These are phyloP conservation scores for Puccinia coronata DNA, from an alignment of 1,284 basidiomycete species.

Conservation along the genomic window DNA sequence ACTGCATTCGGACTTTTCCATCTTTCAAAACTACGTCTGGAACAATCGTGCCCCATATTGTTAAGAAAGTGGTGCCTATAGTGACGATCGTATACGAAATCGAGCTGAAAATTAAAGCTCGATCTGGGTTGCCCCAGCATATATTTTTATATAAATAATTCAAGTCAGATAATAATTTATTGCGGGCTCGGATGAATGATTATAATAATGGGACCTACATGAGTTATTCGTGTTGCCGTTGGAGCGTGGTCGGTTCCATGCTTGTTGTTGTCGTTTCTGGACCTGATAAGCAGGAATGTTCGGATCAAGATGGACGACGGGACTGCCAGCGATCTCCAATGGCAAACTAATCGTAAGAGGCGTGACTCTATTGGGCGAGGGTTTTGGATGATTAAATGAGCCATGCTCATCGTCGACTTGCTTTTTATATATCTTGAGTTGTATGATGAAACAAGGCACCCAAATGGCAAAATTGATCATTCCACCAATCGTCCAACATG, in stretches of 20 bases:
- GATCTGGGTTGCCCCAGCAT: slow-evolving; percentile 1
- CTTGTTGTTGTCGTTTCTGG: background rate
- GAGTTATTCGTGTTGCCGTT: background rate
- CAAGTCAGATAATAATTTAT: background rate
- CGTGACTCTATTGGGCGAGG: background rate
- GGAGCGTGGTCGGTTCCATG: background rate
- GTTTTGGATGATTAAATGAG: background rate
- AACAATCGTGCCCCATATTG: background rate
- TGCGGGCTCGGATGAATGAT: background rate
- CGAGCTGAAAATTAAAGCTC: slow-evolving; percentile 26
- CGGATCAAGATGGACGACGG: slow-evolving; percentile 2
- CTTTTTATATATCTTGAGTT: slow-evolving; percentile 3
- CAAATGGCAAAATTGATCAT: slow-evolving; percentile 30
- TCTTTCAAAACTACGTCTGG: slow-evolving; percentile 28
- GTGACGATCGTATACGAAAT: slow-evolving; percentile 21
- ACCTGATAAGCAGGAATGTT: background rate
- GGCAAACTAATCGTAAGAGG: background rate
- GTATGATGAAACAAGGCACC: slow-evolving; percentile 29
- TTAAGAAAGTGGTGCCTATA: background rate
- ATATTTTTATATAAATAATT: background rate
- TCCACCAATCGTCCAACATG: slow-evolving; percentile 12
- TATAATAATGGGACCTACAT: background rate
- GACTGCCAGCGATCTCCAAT: background rate
- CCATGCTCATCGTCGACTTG: slow-evolving; percentile 13
- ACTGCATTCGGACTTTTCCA: slow-evolving; percentile 17